These are phyloP conservation scores for Trichosporon inkin DNA, from an alignment of 1,284 basidiomycete species.

Conservation along the genomic window DNA sequence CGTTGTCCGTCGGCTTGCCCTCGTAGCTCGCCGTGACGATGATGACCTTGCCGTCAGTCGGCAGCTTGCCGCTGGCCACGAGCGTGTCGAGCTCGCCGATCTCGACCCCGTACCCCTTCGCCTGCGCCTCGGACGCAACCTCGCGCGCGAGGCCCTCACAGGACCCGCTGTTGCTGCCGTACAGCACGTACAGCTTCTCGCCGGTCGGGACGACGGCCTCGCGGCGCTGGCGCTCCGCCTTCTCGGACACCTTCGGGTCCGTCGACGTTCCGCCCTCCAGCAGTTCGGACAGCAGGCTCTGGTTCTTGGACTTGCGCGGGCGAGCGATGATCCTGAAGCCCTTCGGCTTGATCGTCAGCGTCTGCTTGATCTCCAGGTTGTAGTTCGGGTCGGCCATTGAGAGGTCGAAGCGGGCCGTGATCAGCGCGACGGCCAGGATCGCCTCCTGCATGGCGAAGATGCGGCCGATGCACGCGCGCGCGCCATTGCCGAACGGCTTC, in stretches of 20 bases:
- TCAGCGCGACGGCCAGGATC: constrained; percentile 49
- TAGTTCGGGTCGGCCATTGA: constrained; percentile 53
- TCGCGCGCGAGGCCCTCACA: constrained; percentile 57
- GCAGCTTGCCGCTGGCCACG: constrained; percentile 47
- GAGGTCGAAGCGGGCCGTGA: constrained; percentile 55
- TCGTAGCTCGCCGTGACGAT: constrained; percentile 58
- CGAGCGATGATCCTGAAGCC: constrained; percentile 52
- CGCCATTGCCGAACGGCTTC: constrained; percentile 42
- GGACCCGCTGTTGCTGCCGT: constrained; percentile 54
- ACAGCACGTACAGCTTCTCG: constrained; percentile 18
- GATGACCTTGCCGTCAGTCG: constrained; percentile 55
- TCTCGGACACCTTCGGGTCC: not conserved
- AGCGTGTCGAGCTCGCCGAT: constrained; percentile 54
- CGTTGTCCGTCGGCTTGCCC: constrained; percentile 45
- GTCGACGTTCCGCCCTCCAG: constrained; percentile 8
- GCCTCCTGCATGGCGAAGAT: constrained; percentile 57
- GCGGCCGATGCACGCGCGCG: constrained; percentile 47
- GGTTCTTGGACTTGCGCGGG: constrained; percentile 38
- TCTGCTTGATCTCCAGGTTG: constrained; percentile 53
- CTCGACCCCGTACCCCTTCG: constrained; percentile 52
- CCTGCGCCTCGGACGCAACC: constrained; percentile 51
- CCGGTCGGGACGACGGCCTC: constrained; percentile 1
- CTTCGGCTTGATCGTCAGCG: constrained; percentile 56
- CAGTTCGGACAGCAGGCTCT: constrained; percentile 23
- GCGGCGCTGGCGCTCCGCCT: not conserved